Percentiles rank a stretch among this genome's conserved stretches.
Conservation (phyloP, 805 yeast species). For the Scheffersomyces stipitis region DNA sequence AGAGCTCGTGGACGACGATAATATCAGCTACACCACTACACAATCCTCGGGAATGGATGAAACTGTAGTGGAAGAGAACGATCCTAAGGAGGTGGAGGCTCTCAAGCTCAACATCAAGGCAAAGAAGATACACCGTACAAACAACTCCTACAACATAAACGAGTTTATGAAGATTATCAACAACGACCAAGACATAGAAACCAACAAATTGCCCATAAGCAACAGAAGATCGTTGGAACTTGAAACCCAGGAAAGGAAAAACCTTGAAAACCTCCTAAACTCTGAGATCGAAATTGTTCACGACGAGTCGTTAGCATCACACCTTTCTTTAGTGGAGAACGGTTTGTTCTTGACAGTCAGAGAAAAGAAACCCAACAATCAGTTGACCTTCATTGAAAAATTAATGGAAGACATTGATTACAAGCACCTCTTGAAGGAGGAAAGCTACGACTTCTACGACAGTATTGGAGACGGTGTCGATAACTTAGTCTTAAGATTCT, state of each 20-base stretch:
- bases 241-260: slow-evolving; percentile 15
- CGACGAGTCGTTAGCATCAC: slow-evolving; percentile 6
- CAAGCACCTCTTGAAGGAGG: slow-evolving; percentile 5
- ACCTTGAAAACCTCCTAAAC: slow-evolving; percentile 11
- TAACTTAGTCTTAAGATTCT: neutral
- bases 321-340: slow-evolving; percentile 19
- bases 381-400: slow-evolving; percentile 2
- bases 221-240: slow-evolving; percentile 21
- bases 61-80: slow-evolving; percentile 2
- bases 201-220: slow-evolving; percentile 13
- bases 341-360: slow-evolving; percentile 15
- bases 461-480: neutral
- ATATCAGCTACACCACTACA: neutral
- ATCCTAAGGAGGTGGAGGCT: neutral
- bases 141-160: slow-evolving; percentile 14
- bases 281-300: neutral
- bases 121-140: slow-evolving; percentile 12
- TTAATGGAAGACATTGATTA: slow-evolving; percentile 6
- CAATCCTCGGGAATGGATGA: neutral
- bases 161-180: slow-evolving; percentile 12
- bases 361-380: neutral
- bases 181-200: slow-evolving; percentile 6
- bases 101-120: slow-evolving; percentile 2
- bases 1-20: neutral
- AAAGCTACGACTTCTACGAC: slow-evolving; percentile 3